These are phyloP conservation scores for Apiospora saccharicola DNA, from an alignment of 2,329 filamentous ascomycete genomes.

Conservation along the genomic window DNA sequence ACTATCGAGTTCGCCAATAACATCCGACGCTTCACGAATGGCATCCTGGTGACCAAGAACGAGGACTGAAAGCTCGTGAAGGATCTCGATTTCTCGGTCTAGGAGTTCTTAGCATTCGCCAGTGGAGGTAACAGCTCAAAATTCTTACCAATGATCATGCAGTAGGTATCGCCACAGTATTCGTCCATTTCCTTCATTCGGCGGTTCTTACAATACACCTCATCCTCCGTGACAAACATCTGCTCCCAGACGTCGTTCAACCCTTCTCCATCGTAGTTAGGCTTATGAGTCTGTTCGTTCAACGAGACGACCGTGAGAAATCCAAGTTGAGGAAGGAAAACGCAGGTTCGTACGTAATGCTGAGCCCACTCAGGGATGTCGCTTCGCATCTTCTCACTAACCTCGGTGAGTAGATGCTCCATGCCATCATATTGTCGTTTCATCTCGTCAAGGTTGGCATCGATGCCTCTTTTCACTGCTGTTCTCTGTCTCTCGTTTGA, in stretches of 20 bases:
- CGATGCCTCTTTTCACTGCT: conserved; percentile 75
- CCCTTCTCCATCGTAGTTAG: conserved; percentile 69
- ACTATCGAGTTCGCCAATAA: conserved; percentile 88
- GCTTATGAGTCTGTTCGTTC: conserved; percentile 63
- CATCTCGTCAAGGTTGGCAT: conserved; percentile 77
- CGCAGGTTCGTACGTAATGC: conserved; percentile 72
- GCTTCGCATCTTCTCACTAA: conserved; percentile 68
- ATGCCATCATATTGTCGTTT: conserved; percentile 82
- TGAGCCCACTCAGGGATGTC: conserved; percentile 67
- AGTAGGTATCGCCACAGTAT: conserved; percentile 84
- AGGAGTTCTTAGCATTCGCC: conserved; percentile 22
- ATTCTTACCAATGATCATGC: conserved; percentile 76
- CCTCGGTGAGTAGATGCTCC: conserved; percentile 73
- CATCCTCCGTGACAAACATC: conserved; percentile 75
- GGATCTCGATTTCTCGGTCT: conserved; percentile 90
- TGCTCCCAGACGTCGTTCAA: conserved; percentile 73
- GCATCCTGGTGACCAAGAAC: conserved; percentile 73
- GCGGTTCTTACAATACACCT: conserved; percentile 85
- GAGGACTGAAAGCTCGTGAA: conserved; percentile 76
- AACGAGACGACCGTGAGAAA: conserved; percentile 81
- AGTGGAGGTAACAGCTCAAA: not conserved
- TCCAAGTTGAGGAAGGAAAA: conserved; percentile 90
- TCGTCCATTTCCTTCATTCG: conserved; percentile 83
- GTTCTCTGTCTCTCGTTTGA: conserved; percentile 76
- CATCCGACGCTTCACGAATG: conserved; percentile 74